These are phyloP conservation scores for Penicillium sp. DNA, from an alignment of 2,329 filamentous ascomycete genomes.

Conservation along the genomic window DNA sequence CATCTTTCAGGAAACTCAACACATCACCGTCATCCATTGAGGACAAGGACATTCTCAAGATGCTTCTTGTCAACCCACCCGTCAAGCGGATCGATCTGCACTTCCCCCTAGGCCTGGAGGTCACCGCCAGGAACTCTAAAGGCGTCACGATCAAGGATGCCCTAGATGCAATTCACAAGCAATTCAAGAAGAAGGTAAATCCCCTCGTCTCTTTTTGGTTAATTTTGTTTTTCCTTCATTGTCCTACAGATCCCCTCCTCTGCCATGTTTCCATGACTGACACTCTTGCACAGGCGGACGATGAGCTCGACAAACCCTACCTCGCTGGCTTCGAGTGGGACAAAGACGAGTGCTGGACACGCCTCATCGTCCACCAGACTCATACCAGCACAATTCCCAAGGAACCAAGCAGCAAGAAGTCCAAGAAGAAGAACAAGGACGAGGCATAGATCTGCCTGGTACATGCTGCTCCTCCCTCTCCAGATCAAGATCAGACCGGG, in stretches of 20 bases:
- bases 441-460: conserved; percentile 25
- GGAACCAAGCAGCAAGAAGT: conserved; percentile 47
- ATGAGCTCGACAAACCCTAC: conserved; percentile 82
- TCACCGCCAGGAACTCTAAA: conserved; percentile 84
- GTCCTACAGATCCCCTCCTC: no score
- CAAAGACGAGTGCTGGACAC: conserved; percentile 83
- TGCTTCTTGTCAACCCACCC: conserved; percentile 69
- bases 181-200: conserved; percentile 87
- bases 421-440: conserved; percentile 55
- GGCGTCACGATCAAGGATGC: conserved; percentile 97
- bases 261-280: not conserved
- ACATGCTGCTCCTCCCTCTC: not conserved
- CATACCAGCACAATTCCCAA: conserved; percentile 53
- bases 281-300: conserved; percentile 60
- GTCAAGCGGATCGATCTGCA: conserved; percentile 93
- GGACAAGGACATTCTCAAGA: conserved; percentile 77
- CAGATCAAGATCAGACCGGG: no score
- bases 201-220: not conserved
- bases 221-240: not conserved
- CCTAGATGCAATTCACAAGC: conserved; percentile 89
- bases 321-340: conserved; percentile 96
- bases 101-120: conserved; percentile 81
- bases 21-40: conserved; percentile 71
- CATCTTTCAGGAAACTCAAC: conserved; percentile 75
- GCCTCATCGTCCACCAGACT: conserved; percentile 78